Base-by-base conservation (phyloP, 768 basidiomycete genomes). In the Sistotremastrum suecicum region DNA sequence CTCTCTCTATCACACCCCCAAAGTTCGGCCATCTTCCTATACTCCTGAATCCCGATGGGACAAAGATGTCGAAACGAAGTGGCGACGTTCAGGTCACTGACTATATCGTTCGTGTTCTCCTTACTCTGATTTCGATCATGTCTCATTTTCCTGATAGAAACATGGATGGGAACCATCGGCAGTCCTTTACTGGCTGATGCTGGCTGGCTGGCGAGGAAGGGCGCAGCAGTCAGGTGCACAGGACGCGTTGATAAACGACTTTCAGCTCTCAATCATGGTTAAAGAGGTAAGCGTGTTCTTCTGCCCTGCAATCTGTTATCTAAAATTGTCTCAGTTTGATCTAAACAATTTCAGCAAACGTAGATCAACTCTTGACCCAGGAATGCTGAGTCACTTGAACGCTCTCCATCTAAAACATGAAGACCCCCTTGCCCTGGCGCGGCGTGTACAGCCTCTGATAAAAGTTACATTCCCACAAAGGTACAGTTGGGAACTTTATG, bases 51-150 rank as follows among this genome's bases (percentile, higher is more conserved):
- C 67, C 79, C 0, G 88, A 97, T 58, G 90, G 91, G 0, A 74
- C 79, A 5, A 99, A 99, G 59, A 87, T 99, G 76, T 90, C 86
- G 8, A 99, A 98, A 59, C 74, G 95, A 9, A 80, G 83, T 35
- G 91, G 89, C 4, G 88, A 94, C 54, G 89, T 91, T 1, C 73
- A 75, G 34, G 89, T 95, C 5, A 66, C 79, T 34, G 83, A 89
- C 51, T 98, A 88, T 57, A 83, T 87, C 49, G 92, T 90, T 56
- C 44, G 70, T 59, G 3, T 29, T 43, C 6, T 52, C 12, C 47
- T 39, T 7, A 42, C 5, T 48, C 34, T 30, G 11, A 7, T 28
- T 28, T 28, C 42, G 39, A 36, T 4, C 41, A 12, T 37, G 52
- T 7, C 30, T 35, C 42, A 36, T 48, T 33, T 11, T 48, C 7